phyloP scores from a whole-genome alignment of 257 asterid species.

The Solanum chmielewskii region DNA sequence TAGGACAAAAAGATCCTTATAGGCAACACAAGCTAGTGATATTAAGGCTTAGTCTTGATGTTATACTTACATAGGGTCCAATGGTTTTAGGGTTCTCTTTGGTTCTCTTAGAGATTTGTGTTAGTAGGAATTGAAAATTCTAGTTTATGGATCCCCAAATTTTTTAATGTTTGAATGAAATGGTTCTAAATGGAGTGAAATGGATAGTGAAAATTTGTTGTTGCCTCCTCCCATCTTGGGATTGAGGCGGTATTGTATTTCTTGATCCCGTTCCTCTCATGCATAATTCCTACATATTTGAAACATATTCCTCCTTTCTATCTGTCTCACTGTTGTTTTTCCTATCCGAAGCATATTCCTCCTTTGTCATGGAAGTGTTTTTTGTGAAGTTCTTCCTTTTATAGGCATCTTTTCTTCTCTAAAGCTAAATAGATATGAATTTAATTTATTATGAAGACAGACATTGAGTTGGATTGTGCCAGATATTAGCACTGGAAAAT shows the following conservation, averaged over 20 bases:
- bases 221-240: not conserved
- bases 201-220: not conserved
- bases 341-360: not conserved
- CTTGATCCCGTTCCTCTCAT: not conserved
- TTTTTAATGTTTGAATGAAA: not conserved
- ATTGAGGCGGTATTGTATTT: not conserved
- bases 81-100: not conserved
- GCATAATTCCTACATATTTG: not conserved
- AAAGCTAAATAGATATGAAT: not conserved
- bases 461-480: not conserved
- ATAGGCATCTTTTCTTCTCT: not conserved
- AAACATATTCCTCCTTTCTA: not conserved
- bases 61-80: not conserved
- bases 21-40: not conserved
- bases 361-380: not conserved
- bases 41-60: not conserved
- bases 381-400: not conserved
- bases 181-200: not conserved
- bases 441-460: not conserved
- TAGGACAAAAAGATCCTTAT: not conserved
- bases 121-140: not conserved
- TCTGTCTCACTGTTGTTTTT: not conserved
- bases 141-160: not conserved
- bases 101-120: not conserved
- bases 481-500: not conserved